Percentiles rank a stretch among this genome's conserved stretches.
These are phyloP conservation scores for Umbelopsis isabellina DNA, from an alignment of 192 early-diverging fungal species.

Conservation along the genomic window DNA sequence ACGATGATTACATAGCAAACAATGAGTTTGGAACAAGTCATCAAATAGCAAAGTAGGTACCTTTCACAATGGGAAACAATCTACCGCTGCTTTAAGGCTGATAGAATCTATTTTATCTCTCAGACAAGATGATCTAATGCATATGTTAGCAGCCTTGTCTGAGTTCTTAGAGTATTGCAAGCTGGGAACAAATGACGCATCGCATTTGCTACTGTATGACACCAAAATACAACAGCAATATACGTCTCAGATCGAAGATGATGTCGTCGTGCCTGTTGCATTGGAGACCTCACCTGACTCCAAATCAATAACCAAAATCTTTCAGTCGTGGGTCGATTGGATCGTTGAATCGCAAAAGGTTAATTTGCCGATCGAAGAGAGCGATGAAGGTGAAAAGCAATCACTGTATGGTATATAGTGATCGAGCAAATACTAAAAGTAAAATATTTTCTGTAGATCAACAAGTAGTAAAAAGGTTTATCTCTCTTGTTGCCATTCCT, in stretches of 20 bases:
- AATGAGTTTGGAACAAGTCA: neutral
- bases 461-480: neutral
- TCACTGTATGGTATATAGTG: neutral
- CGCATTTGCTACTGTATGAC: slow-evolving; percentile 1
- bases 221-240: neutral
- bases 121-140: slow-evolving; percentile 11
- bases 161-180: slow-evolving; percentile 2
- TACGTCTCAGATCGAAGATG: neutral
- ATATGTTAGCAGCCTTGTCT: neutral
- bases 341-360: neutral
- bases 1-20: neutral
- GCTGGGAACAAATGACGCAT: no score
- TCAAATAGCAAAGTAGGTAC: slow-evolving; percentile 1
- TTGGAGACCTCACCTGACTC: neutral
- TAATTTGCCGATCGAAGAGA: neutral
- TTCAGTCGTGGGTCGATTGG: slow-evolving; percentile 12
- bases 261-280: neutral
- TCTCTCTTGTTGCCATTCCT: slow-evolving; percentile 4
- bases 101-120: no score
- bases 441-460: neutral
- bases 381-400: no score
- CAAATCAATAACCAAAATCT: neutral
- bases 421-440: neutral
- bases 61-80: neutral
- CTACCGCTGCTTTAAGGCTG: no score